phyloP scores from a whole-genome alignment of 2,329 filamentous ascomycete genomes.

The Phoma sp. region DNA sequence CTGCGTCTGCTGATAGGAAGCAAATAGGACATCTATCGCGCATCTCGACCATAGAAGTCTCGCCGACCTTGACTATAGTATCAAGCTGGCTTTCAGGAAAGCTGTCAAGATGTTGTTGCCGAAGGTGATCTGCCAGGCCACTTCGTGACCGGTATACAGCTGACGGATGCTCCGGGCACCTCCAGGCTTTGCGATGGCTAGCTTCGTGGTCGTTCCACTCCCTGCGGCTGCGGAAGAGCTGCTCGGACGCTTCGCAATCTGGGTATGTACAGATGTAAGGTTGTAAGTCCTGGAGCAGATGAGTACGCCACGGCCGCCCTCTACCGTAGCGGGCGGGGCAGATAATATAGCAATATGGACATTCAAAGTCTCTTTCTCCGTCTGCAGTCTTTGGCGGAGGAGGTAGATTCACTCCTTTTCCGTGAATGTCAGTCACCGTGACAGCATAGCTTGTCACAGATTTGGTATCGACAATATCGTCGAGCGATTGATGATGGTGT shows the following conservation, averaged over 20 bases:
- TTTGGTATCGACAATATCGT: slow-evolving; percentile 46
- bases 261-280: slow-evolving; percentile 48
- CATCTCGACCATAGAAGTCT: slow-evolving; percentile 42
- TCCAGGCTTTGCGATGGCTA: slow-evolving; percentile 47
- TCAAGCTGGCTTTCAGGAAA: slow-evolving; percentile 39
- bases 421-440: slow-evolving; percentile 45
- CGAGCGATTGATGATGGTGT: slow-evolving; percentile 46
- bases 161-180: slow-evolving; percentile 44
- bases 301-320: slow-evolving; percentile 44
- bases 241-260: slow-evolving; percentile 35
- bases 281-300: slow-evolving; percentile 48
- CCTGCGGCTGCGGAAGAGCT: slow-evolving; percentile 46
- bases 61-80: slow-evolving; percentile 42
- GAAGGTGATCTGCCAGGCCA: slow-evolving; percentile 42
- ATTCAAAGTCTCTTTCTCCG: slow-evolving; percentile 48
- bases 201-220: slow-evolving; percentile 50
- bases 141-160: slow-evolving; percentile 36
- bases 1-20: slow-evolving; percentile 28
- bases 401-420: slow-evolving; percentile 43
- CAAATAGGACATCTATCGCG: slow-evolving; percentile 45
- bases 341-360: slow-evolving; percentile 50
- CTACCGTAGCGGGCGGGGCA: slow-evolving; percentile 47
- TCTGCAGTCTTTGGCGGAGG: slow-evolving; percentile 42
- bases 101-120: slow-evolving; percentile 36
- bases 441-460: slow-evolving; percentile 48